Base-by-base conservation (phyloP, 345 rosid species). In the Citrus sp. region DNA sequence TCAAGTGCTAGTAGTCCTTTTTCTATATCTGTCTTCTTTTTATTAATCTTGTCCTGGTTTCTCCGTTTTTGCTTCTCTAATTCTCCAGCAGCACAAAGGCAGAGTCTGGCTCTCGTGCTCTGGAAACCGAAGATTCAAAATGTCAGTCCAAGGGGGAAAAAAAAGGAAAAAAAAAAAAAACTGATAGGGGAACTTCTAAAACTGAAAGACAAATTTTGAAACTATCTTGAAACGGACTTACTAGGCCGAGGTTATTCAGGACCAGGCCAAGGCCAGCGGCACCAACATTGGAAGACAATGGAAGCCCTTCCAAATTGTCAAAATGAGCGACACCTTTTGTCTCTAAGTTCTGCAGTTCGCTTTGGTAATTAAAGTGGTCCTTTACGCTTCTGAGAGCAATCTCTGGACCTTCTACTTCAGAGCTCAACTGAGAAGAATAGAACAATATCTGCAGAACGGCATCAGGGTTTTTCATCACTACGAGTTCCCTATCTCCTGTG, bases 361-460 rank as follows among this genome's bases (percentile, higher is more conserved):
- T 62, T 75, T 32, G 76, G 76, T 95, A 95, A 67, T 37, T 60
- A 32, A 77, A 67, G 72, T 92, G 97, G 77, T 87, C 83, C 14
- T 14, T 73, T 10, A 93, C 59, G 86, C 96, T 88, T 85, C 64
- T 73, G 12, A 3, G 19, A 61, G 91, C 91, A 60, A 83, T 58
- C 0, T 12, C 78, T 1, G 54, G 18, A 46, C 24, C 58, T 75
- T 92, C 96, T 68, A 25, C 58, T 35, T 76, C 82, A 27, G 85
- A 65, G 55, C 69, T 79, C 28, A 83, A 75, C 87, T 92, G 98
- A 72, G 76, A 84, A 70, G 96, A 81, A 80, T 91, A 90, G 78
- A 89, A 91, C 83, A 95, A 77, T 3, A 92, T 68, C 77, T 95
- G 98, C 72, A 93, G 88, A 81, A 91, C 77, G 37, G 94, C 94